Base-by-base conservation (phyloP, 148 eudicot genomes). In the Camellia sinensis region DNA sequence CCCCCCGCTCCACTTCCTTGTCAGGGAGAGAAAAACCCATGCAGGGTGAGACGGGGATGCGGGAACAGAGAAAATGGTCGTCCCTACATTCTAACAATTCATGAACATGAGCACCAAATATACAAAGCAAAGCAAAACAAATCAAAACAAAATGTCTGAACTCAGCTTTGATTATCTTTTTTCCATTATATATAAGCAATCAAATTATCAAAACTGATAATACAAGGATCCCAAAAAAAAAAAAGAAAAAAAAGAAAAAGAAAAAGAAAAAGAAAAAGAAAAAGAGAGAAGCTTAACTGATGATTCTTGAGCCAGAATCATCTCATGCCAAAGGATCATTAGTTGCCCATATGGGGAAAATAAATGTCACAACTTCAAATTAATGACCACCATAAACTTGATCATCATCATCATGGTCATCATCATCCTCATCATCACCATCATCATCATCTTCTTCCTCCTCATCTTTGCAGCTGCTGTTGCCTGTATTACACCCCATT, bases 261-360 rank as follows among this genome's bases (percentile, higher is more conserved):
- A n/a, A n/a, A n/a, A n/a, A n/a, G n/a, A 13, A 22, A 10, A 66
- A n/a, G 0, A 0, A 61, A 61, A 61, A 57, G 0, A 57, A 10
- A 57, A 0, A 57, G 3, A 57, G n/a, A 57, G 12, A 9, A 11
- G 44, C 15, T 66, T 40, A 66, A 66, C 17, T 66, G 14, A 66
- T 7, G 69, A 66, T 66, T 43, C 69, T 10, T 66, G 44, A 66
- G 5, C 43, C 56, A 46, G 3, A 46, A 71, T 43, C 45, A 68
- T 65, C 57, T 64, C 48, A 65, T 88, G 88, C 91, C 91, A 86
- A 88, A 88, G 88, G 89, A 86, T 84, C 62, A 62, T 56, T 67
- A 84, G 87, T 82, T 88, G 91, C 91, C 90, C 89, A 57, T 68
- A 46, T 77, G 48, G 80, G 65, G 40, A 76, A 12, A 46, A 45